Percentiles rank a stretch among this genome's conserved stretches.
phyloP scores from a whole-genome alignment of 73 alveolate species.

The Blepharisma japonicum region DNA sequence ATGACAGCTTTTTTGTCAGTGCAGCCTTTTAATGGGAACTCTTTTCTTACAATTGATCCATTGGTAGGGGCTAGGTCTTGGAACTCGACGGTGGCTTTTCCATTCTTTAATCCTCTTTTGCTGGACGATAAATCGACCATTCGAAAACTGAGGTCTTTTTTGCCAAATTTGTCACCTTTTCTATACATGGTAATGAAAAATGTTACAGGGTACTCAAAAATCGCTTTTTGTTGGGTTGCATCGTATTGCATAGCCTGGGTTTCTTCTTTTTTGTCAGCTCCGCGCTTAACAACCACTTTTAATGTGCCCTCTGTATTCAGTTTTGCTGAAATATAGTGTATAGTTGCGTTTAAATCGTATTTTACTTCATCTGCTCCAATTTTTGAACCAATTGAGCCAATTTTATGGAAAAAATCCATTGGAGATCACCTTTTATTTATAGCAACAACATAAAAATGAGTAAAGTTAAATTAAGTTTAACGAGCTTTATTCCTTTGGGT shows the following conservation, averaged over 20 bases:
- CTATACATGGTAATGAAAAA: conserved; percentile 12
- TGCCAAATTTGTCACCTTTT: conserved; percentile 4
- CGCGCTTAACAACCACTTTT: conserved; percentile 3
- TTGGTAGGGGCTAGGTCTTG: not conserved
- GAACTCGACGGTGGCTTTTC: not conserved
- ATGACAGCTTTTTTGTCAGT: not conserved
- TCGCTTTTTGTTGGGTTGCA: not conserved
- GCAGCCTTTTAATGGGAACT: not conserved
- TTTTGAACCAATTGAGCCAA: too few relatives aligned
- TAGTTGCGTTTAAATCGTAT: conserved; percentile 9
- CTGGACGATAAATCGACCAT: not conserved
- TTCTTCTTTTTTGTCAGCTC: conserved; percentile 18
- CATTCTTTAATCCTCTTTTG: not conserved
- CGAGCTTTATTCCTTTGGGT: too few relatives aligned
- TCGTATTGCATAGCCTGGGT: not conserved
- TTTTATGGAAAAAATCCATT: too few relatives aligned
- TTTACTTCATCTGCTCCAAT: conserved; percentile 19
- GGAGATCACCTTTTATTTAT: too few relatives aligned
- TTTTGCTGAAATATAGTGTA: not conserved
- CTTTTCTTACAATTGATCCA: not conserved
- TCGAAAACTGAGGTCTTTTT: not conserved
- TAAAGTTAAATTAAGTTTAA: too few relatives aligned
- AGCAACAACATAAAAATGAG: too few relatives aligned
- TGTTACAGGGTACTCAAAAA: not conserved
- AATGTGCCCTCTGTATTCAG: not conserved